Conservation (phyloP, 225 moss, liverwort and hornwort species). For the Climacium dendroides region DNA sequence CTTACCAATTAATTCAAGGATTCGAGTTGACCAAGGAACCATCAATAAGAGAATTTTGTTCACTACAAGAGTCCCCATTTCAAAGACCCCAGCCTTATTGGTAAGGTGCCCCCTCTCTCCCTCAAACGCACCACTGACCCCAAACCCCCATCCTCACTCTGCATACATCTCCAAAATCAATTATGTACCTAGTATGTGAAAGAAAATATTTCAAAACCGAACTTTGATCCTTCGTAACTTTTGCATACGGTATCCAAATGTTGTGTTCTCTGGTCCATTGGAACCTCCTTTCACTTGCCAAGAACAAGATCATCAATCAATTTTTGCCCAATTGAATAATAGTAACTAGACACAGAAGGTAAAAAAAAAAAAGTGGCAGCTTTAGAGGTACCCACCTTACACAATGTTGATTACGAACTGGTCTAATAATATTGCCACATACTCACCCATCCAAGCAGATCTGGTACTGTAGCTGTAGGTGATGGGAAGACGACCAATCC, state of each 20-base stretch:
- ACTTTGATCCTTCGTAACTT: neutral
- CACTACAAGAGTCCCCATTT: fast-evolving
- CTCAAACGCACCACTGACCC: too few species aligned
- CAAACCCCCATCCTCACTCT: neutral
- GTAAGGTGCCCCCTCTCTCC: too few species aligned
- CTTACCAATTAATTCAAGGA: neutral
- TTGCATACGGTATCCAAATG: neutral
- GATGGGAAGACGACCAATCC: too few species aligned
- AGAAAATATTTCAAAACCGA: neutral
- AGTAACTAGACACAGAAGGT: neutral
- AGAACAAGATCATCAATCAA: too few species aligned
- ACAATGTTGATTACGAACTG: neutral
- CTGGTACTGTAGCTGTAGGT: neutral
- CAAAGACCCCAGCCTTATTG: too few species aligned
- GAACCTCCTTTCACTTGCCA: neutral
- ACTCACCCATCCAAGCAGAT: neutral
- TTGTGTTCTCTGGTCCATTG: fast-evolving
- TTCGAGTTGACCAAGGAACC: neutral
- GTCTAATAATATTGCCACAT: neutral
- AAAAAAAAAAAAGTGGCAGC: neutral
- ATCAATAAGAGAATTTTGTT: neutral
- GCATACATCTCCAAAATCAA: neutral
- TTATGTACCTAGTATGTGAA: neutral
- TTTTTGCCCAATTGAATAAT: neutral
- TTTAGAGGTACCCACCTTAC: neutral